Evolutionary conservation across 202 grass and related monocot species (phyloP), one percentile per base, ranked within the genome.

Genomic region (Zoysia matrella): DNA sequence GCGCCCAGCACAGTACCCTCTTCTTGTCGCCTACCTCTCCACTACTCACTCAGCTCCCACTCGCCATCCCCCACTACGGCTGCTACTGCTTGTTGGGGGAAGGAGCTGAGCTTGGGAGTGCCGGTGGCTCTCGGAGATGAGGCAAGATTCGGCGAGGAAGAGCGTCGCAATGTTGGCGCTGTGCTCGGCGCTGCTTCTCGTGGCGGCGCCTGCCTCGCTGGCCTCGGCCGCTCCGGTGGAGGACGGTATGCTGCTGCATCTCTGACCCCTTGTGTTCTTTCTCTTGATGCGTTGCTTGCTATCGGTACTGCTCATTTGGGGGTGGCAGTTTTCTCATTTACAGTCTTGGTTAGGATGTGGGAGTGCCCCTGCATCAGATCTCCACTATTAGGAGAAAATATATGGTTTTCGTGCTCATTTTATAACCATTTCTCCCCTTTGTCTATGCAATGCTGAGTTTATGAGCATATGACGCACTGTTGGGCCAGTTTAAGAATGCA

Each of bases 211-310:
- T 1, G 36, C 85, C 6, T 80, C 50, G 13, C 75, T 70, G 45
- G 85, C 75, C 58, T 86, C 80, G 1, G 79, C 89, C 11, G 85
- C 87, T 18, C 71, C 89, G 42, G 77, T 96, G 69, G 91, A 96
- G 87, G 96, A 99, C 70, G 96, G 96, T 99, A 83, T 43, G 86
- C 16, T 60, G 86, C 60, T 63, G 8, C 54, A 41, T 56, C 73
- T 47, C 54, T n/a, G 6, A 5, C 6, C 48, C 46, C 58, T 55
- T 73, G 49, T 22, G 3, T 13, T 72, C 22, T 30, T 30, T 30
- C 54, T 71, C 80, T 66, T 57, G 7, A 42, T 52, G 53, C 18
- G n/a, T 13, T n/a, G 8, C 5, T 9, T 39, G 22, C 62, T 58
- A 36, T 46, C n/a, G 51, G 11, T 40, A 57, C 43, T 43, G 60